Percentiles rank a stretch among this genome's conserved stretches.
Conservation (phyloP, 1,284 basidiomycete genomes). For the Polyporus tsugae region DNA sequence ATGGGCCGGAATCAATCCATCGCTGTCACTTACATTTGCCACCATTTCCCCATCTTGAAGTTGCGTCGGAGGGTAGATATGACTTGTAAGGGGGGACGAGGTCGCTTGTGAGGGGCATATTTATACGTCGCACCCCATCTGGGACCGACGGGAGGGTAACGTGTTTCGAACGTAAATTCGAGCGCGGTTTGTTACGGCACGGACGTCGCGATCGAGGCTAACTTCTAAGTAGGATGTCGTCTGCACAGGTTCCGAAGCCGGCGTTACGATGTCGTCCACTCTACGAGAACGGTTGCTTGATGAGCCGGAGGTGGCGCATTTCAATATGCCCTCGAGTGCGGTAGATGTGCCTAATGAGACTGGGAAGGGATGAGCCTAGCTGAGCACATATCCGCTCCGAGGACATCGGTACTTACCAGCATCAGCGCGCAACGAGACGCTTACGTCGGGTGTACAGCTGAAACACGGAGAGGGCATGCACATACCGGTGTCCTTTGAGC, state of each 20-base stretch:
- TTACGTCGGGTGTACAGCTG: conserved; percentile 1
- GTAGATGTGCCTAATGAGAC: neutral
- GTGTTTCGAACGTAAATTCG: conserved; percentile 1
- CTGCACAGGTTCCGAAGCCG: neutral
- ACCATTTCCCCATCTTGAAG: conserved; percentile 13
- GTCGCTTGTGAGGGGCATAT: neutral
- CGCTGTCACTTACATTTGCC: conserved; percentile 17
- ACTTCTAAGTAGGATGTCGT: neutral
- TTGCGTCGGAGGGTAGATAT: neutral
- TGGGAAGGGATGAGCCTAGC: neutral
- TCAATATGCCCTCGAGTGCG: neutral
- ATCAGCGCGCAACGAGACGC: neutral
- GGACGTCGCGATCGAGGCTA: conserved; percentile 2
- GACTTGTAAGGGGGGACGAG: neutral
- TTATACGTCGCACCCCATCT: neutral
- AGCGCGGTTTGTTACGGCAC: conserved; percentile 10
- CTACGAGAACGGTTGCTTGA: neutral
- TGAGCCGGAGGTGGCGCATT: neutral
- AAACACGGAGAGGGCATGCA: conserved; percentile 1
- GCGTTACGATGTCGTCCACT: neutral
- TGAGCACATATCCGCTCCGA: conserved; percentile 1
- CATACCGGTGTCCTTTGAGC: neutral
- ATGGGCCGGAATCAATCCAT: neutral
- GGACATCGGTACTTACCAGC: neutral
- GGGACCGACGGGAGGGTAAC: conserved; percentile 6